These are phyloP conservation scores for Penicillium arizonense DNA, from an alignment of 495 filamentous ascomycete species.

Conservation along the genomic window DNA sequence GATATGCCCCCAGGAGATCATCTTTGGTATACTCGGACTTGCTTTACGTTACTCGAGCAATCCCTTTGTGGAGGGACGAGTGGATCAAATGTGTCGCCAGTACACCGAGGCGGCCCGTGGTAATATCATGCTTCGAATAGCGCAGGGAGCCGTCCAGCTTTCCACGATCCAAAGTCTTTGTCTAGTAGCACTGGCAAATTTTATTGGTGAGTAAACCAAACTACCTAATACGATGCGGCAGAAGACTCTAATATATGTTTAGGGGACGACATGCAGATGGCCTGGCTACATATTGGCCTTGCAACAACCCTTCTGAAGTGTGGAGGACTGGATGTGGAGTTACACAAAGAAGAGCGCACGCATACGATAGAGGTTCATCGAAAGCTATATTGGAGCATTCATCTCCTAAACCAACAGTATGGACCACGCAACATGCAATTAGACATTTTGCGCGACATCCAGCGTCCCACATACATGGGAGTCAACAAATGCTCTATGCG, in stretches of 20 bases:
- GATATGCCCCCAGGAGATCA: slow-evolving; percentile 29
- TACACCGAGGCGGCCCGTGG: slow-evolving; percentile 37
- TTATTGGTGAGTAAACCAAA: slow-evolving; percentile 26
- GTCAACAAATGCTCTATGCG: slow-evolving; percentile 10
- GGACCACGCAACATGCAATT: slow-evolving; percentile 34
- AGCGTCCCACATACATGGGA: slow-evolving; percentile 26
- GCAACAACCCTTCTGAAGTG: slow-evolving; percentile 32
- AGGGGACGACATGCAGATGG: background rate
- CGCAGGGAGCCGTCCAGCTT: slow-evolving; percentile 38
- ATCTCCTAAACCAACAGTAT: slow-evolving; percentile 39
- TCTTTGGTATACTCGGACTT: slow-evolving; percentile 38
- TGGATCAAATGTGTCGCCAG: slow-evolving; percentile 28
- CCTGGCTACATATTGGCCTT: slow-evolving; percentile 21
- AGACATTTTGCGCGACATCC: slow-evolving; percentile 30
- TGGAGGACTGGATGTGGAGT: slow-evolving; percentile 36
- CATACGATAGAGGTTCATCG: slow-evolving; percentile 31
- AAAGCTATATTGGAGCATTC: slow-evolving; percentile 44
- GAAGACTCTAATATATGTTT: slow-evolving; percentile 22
- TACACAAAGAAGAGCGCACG: slow-evolving; percentile 22
- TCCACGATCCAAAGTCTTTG: slow-evolving; percentile 42
- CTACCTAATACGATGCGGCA: background rate
- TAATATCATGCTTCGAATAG: slow-evolving; percentile 38
- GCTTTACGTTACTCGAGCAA: slow-evolving; percentile 32
- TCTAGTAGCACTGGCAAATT: slow-evolving; percentile 38
- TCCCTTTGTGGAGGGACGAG: slow-evolving; percentile 13